Percentiles rank a stretch among this genome's conserved stretches.
These are phyloP conservation scores for Trichoderma erinaceum DNA, from an alignment of 495 filamentous ascomycete genomes.

Conservation along the genomic window DNA sequence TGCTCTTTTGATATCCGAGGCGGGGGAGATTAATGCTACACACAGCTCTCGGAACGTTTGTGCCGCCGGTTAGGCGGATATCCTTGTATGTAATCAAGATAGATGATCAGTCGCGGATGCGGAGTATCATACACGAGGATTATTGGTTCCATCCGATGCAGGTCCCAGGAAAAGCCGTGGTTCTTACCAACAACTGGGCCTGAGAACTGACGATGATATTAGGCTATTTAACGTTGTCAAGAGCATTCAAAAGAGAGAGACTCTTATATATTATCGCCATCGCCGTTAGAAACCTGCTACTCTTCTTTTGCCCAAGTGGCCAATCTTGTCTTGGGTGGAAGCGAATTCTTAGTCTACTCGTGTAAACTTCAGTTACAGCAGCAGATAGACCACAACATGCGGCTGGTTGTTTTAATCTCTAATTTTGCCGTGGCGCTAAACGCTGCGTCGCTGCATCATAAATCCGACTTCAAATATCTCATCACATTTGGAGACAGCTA, in stretches of 20 bases:
- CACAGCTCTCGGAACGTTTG: background rate
- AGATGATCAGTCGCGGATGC: background rate
- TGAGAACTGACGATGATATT: background rate
- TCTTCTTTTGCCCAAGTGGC: background rate
- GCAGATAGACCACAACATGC: background rate
- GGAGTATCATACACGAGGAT: background rate
- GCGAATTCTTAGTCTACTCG: background rate
- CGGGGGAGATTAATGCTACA: too few relatives aligned
- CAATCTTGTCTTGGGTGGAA: background rate
- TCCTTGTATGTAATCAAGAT: background rate
- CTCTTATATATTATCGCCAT: background rate
- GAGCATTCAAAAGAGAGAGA: background rate
- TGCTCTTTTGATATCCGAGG: background rate
- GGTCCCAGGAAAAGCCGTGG: background rate
- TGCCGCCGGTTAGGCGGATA: background rate
- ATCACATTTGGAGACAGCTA: slow-evolving; percentile 66
- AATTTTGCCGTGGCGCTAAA: background rate
- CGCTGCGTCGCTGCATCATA: background rate
- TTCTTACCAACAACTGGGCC: background rate
- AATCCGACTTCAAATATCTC: slow-evolving; percentile 26
- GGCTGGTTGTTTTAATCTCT: background rate
- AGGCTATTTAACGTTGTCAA: background rate
- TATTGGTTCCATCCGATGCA: background rate
- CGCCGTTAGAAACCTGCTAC: background rate
- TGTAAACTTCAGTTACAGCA: background rate